These are phyloP conservation scores for Leccinum olivaceoglutinosum DNA, from an alignment of 1,284 basidiomycete genomes.

Conservation along the genomic window DNA sequence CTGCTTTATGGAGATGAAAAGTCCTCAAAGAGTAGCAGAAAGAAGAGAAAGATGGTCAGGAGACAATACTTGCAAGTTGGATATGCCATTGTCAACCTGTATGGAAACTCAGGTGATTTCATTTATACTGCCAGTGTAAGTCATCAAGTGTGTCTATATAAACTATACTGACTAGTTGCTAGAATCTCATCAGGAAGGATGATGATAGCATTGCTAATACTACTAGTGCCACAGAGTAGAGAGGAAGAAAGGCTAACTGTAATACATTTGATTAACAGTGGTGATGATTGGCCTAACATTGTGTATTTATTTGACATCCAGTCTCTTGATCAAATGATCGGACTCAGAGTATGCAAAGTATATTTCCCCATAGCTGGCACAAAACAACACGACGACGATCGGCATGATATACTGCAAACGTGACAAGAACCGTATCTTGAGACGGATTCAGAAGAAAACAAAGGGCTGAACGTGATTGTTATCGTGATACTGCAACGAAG, in stretches of 20 bases:
- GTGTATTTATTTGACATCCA: too few species aligned
- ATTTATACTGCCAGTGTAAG: not conserved
- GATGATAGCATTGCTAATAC: not conserved
- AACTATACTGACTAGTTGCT: not conserved
- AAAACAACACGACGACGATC: constrained; percentile 23
- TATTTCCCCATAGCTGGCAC: constrained; percentile 22
- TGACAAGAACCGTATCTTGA: constrained; percentile 10
- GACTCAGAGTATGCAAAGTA: constrained; percentile 4
- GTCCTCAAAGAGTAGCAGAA: not conserved
- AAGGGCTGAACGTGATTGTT: not conserved
- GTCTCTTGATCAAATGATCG: too few species aligned
- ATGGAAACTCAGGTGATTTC: not conserved
- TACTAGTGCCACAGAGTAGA: not conserved
- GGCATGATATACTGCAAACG: constrained; percentile 20
- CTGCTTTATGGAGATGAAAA: not conserved
- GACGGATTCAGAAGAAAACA: not conserved
- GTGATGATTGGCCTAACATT: too few species aligned
- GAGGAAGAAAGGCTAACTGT: too few species aligned
- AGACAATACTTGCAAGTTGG: not conserved
- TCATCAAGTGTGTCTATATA: not conserved
- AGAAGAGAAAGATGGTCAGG: not conserved
- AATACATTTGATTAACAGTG: too few species aligned
- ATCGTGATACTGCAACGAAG: constrained; percentile 7
- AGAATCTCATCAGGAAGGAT: not conserved
- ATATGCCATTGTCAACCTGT: not conserved